Base-by-base conservation (phyloP, 2,329 filamentous ascomycete species). In the Trichoderma citrinoviride region DNA sequence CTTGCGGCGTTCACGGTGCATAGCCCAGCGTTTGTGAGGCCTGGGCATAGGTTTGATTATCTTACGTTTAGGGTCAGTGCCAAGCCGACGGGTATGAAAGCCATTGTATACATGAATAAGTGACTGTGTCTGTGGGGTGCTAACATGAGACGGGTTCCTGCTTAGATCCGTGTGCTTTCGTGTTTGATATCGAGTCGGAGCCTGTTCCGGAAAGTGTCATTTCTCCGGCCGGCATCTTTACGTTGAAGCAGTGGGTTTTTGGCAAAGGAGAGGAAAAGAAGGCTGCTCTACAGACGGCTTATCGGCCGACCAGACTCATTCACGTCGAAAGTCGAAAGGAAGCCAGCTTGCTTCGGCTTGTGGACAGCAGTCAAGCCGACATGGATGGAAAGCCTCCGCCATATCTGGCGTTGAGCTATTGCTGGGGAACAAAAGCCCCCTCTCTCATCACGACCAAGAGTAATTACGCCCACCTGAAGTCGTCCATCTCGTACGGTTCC, bases 341-440 rank as follows among this genome's bases (percentile, higher is more conserved):
- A 17, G 49, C 56, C 0, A 29, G 56, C 3, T 17, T 60, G 15
- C 40, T 60, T 19, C 56, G 15, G 10, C 56, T 60, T n/a, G 56
- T 60, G 5, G 56, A 60, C 2, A 49, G 29, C 15, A 21, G 40
- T 25, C 8, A 49, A 25, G 19, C 27, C 41, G 27, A n/a, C 25
- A 37, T 23, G 7, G 55, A 17, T 47, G 43, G 23, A 14, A 17
- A 19, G 12, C 19, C 56, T 17, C 43, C 40, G 44, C 56, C 29
- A 17, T 61, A 61, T 19, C 21, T 61, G 23, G 58, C 58, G 6
- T 17, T 62, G 12, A 62, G 60, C 40, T 62, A 62, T 23, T 62
- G 49, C 27, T 62, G 60, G 50, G 60, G 60, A 19, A 23, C 5
- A 3, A 37, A 25, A 14, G 33, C 37, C 2, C 47, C 47, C 15